Base-by-base conservation (phyloP, 2,329 filamentous ascomycete species). In the Teratosphaeria zuluensis region DNA sequence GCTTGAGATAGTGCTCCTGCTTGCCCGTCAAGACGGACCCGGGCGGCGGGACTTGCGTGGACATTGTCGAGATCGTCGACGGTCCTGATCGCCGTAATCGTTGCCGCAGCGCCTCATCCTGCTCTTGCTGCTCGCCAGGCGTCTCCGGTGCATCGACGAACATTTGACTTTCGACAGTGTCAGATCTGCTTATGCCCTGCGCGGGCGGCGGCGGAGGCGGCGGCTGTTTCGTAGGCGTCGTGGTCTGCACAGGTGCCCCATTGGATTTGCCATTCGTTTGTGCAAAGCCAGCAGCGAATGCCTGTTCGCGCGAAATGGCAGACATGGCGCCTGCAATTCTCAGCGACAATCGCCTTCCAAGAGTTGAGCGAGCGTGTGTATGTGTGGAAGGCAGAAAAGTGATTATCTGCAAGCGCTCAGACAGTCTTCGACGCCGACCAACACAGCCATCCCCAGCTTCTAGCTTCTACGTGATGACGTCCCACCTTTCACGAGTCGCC, bases 1-100 rank as follows among this genome's bases (percentile, higher is more conserved):
- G 86, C 77, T 99, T 99, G 66, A 99, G 85, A 72, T 99, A 99
- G 74, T 99, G 94, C 74, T 99, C 94, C 81, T 99, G 92, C 77
- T 96, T 97, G 65, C 94, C 94, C 0, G 92, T 96, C 71, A 99
- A 77, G 63, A 86, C 76, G 55, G 82, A 81, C 24, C 81, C 81
- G 35, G 79, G 76, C n/a, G 79, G 79, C 54, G 80, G 78, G 58
- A 76, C 70, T 48, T 48, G 42, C 16, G 42, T 48, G 30, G 78
- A 79, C 60, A 72, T 68, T n/a, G 77, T 78, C 35, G 65, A 59
- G 30, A 64, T 64, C 55, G 62, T 62, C 2, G 68, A 68, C 9
- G 65, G 63, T 30, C 58, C 56, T n/a, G 63, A 62, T 38, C 68
- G 65, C 32, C 60, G 53, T 28, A 69, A 61, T 19, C 59, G 60